phyloP scores from a whole-genome alignment of 164 flowering plant species.

The Umbilicus rupestris region DNA sequence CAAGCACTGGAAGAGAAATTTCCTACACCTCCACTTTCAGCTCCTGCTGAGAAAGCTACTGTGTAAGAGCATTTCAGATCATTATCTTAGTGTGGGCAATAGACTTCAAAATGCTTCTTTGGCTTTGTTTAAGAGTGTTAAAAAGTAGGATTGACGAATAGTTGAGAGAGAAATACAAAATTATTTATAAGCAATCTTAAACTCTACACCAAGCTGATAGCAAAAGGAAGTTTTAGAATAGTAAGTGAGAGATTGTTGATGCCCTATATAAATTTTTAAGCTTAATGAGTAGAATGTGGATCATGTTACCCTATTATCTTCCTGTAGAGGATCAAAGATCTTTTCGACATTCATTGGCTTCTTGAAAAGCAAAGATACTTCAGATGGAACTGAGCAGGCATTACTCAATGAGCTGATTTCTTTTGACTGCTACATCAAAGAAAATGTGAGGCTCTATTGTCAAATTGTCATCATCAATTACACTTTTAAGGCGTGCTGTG shows the following conservation, averaged over 20 bases:
- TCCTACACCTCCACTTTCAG: conserved; percentile 66
- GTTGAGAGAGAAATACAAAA: not conserved
- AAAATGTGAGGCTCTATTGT: conserved; percentile 51
- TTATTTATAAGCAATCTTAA: not conserved
- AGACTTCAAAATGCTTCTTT: not conserved
- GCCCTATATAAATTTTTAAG: not conserved
- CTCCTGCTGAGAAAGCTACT: conserved; percentile 83
- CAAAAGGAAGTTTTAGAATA: not conserved
- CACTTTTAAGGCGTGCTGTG: not conserved
- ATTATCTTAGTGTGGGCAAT: not conserved
- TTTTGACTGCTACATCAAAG: conserved; percentile 65
- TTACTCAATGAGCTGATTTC: conserved; percentile 54
- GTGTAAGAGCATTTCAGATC: conserved; percentile 35
- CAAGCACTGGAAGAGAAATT: conserved; percentile 72
- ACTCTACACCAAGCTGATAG: not conserved
- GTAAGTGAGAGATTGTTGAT: not conserved
- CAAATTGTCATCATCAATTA: not conserved
- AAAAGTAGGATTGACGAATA: not conserved
- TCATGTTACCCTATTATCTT: not conserved
- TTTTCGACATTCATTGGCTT: conserved; percentile 79
- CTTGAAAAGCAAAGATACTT: conserved; percentile 81
- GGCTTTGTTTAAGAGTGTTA: not conserved
- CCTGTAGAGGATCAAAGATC: conserved; percentile 80
- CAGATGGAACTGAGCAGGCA: conserved; percentile 85
- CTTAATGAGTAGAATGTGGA: no score